Evolutionary conservation across 768 basidiomycete genomes (phyloP).

Genomic region (Boletales sp.): DNA sequence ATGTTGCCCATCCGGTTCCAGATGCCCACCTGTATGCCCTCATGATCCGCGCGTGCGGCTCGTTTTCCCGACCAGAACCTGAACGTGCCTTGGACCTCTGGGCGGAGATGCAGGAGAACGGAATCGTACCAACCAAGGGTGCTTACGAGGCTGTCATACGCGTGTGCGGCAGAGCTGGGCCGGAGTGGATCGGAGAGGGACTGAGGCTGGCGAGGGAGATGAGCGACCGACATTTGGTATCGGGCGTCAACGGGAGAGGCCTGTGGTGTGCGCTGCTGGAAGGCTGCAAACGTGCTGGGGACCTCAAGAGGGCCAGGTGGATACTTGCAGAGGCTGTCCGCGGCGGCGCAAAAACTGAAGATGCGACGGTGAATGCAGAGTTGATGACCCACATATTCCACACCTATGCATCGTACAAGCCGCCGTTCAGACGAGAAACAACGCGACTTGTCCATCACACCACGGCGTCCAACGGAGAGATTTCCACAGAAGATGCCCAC

Average conservation of each 20-base stretch:
- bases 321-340: slow-evolving; percentile 76
- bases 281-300: slow-evolving; percentile 83
- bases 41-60: slow-evolving; percentile 88
- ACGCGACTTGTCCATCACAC: slow-evolving; percentile 39
- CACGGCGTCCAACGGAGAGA: not conserved
- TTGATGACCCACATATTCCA: slow-evolving; percentile 84
- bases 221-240: slow-evolving; percentile 61
- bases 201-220: slow-evolving; percentile 85
- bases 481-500: slow-evolving; percentile 2
- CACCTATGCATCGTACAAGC: slow-evolving; percentile 77
- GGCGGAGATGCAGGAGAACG: slow-evolving; percentile 85
- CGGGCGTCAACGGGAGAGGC: slow-evolving; percentile 37
- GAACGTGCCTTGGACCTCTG: slow-evolving; percentile 92
- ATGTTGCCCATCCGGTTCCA: slow-evolving; percentile 85
- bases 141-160: slow-evolving; percentile 83
- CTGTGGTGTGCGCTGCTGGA: slow-evolving; percentile 87
- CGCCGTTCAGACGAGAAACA: slow-evolving; percentile 57
- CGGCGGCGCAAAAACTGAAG: slow-evolving; percentile 17
- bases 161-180: slow-evolving; percentile 71
- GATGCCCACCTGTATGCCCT: slow-evolving; percentile 66
- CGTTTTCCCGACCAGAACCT: slow-evolving; percentile 62
- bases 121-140: slow-evolving; percentile 56
- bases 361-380: slow-evolving; percentile 53
- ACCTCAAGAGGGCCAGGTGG: slow-evolving; percentile 82
- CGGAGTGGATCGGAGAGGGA: slow-evolving; percentile 71